Conservation (phyloP, 106 monocot genomes). For the Hemerocallis citrina region DNA sequence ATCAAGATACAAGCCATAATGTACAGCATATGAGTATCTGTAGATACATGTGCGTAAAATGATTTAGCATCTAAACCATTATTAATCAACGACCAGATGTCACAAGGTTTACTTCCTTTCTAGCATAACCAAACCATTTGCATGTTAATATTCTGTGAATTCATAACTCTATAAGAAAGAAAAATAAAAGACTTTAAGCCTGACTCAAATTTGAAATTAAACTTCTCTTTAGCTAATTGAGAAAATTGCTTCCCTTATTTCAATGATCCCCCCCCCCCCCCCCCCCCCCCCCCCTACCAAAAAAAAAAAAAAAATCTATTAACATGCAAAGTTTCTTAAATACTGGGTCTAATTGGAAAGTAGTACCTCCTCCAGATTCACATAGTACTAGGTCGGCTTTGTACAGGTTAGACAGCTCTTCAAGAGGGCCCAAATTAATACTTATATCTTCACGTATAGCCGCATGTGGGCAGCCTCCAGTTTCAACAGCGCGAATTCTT, state of each 20-base stretch:
- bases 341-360: background rate
- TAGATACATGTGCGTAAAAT: too few relatives aligned
- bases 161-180: too few relatives aligned
- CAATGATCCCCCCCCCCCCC: too few relatives aligned
- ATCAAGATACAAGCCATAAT: background rate
- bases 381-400: conserved; percentile 92
- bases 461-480: conserved; percentile 96
- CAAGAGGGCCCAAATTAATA: conserved; percentile 91
- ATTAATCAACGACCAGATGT: background rate
- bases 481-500: conserved; percentile 96
- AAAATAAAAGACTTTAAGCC: too few relatives aligned
- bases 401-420: conserved; percentile 87
- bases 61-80: background rate
- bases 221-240: too few relatives aligned
- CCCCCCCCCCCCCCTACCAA: too few relatives aligned
- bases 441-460: conserved; percentile 98
- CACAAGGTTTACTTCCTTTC: background rate
- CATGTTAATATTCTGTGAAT: background rate
- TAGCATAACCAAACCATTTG: background rate
- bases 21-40: too few relatives aligned
- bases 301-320: too few relatives aligned
- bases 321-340: background rate
- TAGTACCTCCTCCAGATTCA: conserved; percentile 95
- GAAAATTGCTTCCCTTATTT: too few relatives aligned
- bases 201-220: too few relatives aligned